These are phyloP conservation scores for Cydonia oblonga DNA, from an alignment of 331 rosid genomes.

Conservation along the genomic window DNA sequence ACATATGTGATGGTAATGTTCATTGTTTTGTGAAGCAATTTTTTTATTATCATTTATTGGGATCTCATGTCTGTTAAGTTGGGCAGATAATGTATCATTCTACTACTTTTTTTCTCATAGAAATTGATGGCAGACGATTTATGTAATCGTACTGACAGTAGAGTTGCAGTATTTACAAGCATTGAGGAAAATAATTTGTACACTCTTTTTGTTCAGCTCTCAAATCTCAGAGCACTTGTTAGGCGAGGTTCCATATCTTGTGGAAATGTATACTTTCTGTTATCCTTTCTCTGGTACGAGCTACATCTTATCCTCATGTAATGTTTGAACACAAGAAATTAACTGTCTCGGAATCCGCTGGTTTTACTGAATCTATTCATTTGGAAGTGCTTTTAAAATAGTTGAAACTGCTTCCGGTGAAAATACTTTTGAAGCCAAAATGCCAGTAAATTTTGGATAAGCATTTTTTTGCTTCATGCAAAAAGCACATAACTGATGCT, in stretches of 20 bases:
- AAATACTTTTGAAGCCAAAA: too few relatives aligned
- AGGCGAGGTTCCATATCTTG: neutral
- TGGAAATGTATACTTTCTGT: neutral
- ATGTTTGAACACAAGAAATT: too few relatives aligned
- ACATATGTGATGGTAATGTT: neutral
- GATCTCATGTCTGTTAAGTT: neutral
- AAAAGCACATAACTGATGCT: too few relatives aligned
- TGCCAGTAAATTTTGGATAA: too few relatives aligned
- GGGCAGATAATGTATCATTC: neutral
- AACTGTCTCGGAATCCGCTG: too few relatives aligned
- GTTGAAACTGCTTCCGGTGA: too few relatives aligned
- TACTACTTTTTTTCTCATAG: conserved; percentile 5
- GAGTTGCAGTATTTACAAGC: neutral
- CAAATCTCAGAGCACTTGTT: neutral
- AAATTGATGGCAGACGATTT: neutral
- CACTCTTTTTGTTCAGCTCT: too few relatives aligned
- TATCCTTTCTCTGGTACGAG: neutral
- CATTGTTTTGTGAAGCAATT: neutral
- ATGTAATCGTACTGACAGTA: neutral
- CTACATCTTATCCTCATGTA: neutral
- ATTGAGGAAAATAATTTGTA: neutral
- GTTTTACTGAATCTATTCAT: too few relatives aligned
- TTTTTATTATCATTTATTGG: neutral
- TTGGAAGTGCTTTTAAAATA: too few relatives aligned
- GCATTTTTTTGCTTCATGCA: too few relatives aligned